A percentile compares a stretch with the other conserved stretches of the same genome.
Evolutionary conservation across 768 basidiomycete genomes (phyloP).

Genomic region (Russula lepida): DNA sequence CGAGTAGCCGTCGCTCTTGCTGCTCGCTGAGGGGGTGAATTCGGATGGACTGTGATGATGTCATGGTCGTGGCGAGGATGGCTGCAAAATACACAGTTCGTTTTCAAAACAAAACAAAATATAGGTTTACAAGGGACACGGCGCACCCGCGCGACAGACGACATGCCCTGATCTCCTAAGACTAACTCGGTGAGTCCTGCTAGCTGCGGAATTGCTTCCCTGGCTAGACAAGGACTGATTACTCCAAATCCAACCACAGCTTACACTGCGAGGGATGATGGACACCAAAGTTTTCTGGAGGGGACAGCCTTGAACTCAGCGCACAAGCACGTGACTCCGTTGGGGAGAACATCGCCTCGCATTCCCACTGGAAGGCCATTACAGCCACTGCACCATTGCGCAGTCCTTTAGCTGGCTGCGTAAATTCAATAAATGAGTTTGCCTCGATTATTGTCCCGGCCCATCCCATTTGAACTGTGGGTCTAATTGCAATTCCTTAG

Average conservation of each 20-base stretch:
- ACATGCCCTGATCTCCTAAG: slow-evolving; percentile 81
- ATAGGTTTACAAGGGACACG: slow-evolving; percentile 72
- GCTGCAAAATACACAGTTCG: not conserved
- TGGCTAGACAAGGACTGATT: slow-evolving; percentile 78
- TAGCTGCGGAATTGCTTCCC: slow-evolving; percentile 92
- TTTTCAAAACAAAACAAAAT: slow-evolving; percentile 45
- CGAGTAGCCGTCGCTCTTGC: slow-evolving; percentile 59
- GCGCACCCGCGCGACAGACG: slow-evolving; percentile 75
- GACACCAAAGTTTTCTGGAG: slow-evolving; percentile 91
- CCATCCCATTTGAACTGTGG: not conserved
- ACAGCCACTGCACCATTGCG: slow-evolving; percentile 60
- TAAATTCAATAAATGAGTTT: not conserved
- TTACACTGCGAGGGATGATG: slow-evolving; percentile 60
- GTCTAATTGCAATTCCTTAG: not conserved
- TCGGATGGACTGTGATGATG: not conserved
- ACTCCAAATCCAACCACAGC: slow-evolving; percentile 64
- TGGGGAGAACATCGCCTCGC: slow-evolving; percentile 52
- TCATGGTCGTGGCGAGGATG: not conserved
- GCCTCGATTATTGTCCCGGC: too few species aligned
- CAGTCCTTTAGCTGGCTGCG: fast-evolving
- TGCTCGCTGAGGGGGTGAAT: slow-evolving; percentile 13
- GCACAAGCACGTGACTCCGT: slow-evolving; percentile 58
- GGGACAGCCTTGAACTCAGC: slow-evolving; percentile 89
- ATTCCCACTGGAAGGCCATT: slow-evolving; percentile 76
- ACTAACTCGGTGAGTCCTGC: slow-evolving; percentile 85